Percentiles rank a stretch among this genome's conserved stretches.
Evolutionary conservation across 805 yeast species (phyloP).

Genomic region (Blastobotrys chiropterorum): DNA sequence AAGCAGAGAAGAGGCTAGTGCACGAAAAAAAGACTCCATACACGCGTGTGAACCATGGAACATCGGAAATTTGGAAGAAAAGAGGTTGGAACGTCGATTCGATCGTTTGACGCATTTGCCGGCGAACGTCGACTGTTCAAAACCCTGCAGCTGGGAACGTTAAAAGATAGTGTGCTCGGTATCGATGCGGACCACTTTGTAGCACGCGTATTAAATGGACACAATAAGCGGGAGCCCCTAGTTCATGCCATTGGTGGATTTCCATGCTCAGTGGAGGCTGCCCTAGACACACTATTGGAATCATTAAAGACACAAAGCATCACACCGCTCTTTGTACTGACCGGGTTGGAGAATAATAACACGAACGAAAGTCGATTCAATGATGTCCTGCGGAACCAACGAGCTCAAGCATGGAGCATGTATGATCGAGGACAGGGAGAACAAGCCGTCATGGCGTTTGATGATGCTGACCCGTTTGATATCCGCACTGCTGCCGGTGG

Average conservation of each 20-base stretch:
- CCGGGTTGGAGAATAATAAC: constrained; percentile 46
- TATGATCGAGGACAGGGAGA: constrained; percentile 33
- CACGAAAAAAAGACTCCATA: not conserved
- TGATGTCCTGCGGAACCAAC: constrained; percentile 22
- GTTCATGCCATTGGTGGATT: constrained; percentile 77
- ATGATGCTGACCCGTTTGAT: constrained; percentile 20
- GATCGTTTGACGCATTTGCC: constrained; percentile 59
- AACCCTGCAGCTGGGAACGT: constrained; percentile 54
- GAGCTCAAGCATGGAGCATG: constrained; percentile 39
- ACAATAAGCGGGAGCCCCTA: constrained; percentile 60
- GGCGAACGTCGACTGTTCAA: constrained; percentile 61
- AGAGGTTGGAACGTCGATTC: constrained; percentile 23
- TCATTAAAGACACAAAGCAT: constrained; percentile 55
- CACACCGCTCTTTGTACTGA: constrained; percentile 74
- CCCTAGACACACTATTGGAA: constrained; percentile 56
- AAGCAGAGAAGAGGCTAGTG: too few species aligned
- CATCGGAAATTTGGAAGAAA: not conserved
- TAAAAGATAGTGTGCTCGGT: constrained; percentile 66
- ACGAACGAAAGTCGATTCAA: not conserved
- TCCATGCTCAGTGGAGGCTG: constrained; percentile 54
- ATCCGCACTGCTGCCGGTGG: constrained; percentile 15
- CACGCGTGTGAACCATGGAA: not conserved
- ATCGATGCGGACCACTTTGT: constrained; percentile 76
- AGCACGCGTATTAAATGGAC: constrained; percentile 44
- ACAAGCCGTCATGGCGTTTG: constrained; percentile 23